Percentiles rank a stretch among this genome's conserved stretches.
phyloP scores from a whole-genome alignment of 2,329 filamentous ascomycete genomes.

The Aspergillus brunneoviolaceus region DNA sequence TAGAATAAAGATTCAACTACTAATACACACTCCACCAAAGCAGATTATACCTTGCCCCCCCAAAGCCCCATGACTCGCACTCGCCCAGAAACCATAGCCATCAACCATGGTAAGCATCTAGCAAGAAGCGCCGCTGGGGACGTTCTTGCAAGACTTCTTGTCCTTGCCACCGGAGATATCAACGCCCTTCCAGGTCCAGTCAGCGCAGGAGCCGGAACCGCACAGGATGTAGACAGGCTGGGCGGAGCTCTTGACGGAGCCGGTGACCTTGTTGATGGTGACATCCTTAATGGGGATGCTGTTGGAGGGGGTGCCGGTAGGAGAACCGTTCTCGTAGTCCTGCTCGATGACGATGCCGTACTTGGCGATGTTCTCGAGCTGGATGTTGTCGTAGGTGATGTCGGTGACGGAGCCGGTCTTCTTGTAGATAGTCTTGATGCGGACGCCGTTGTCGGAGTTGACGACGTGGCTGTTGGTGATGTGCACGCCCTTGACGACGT shows the following conservation, averaged over 20 bases:
- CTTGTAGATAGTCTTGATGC: constrained; percentile 43
- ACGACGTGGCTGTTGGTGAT: constrained; percentile 51
- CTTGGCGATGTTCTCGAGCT: constrained; percentile 49
- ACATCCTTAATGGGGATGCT: constrained; percentile 40
- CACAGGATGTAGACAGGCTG: constrained; percentile 42
- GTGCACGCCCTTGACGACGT: constrained; percentile 53
- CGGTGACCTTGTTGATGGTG: constrained; percentile 36
- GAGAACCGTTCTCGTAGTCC: constrained; percentile 52
- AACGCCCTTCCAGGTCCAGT: constrained; percentile 39
- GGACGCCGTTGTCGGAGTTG: constrained; percentile 42
- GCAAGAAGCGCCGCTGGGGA: constrained; percentile 2
- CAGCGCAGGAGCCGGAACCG: constrained; percentile 39
- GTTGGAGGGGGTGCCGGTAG: constrained; percentile 40
- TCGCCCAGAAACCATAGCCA: too few relatives aligned
- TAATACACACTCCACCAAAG: too few relatives aligned
- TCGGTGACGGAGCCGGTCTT: constrained; percentile 32
- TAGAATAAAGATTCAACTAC: too few relatives aligned
- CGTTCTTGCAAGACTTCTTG: neutral
- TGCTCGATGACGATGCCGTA: constrained; percentile 55
- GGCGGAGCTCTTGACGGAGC: constrained; percentile 29
- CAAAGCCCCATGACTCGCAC: too few relatives aligned
- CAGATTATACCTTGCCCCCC: too few relatives aligned
- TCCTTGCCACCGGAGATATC: constrained; percentile 35
- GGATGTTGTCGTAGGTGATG: constrained; percentile 39
- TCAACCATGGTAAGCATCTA: neutral